Base-by-base conservation (phyloP, 331 rosid genomes). In the Acacia pycnantha region DNA sequence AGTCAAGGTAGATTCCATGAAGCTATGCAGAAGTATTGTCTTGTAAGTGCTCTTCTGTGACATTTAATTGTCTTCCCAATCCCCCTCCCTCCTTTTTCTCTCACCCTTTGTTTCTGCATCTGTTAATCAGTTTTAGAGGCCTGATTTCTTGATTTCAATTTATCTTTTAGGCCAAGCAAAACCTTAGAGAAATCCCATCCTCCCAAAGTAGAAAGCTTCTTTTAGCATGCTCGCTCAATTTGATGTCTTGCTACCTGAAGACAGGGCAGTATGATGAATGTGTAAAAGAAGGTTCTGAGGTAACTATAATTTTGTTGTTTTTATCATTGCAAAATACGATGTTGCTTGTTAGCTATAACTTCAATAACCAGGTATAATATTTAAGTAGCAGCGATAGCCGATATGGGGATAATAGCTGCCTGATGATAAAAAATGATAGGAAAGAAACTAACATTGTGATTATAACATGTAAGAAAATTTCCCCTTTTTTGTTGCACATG, bases 221-320 rank as follows among this genome's bases (percentile, higher is more conserved):
- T 84, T 72, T 87, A 91, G 99, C 97, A 8, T 91, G 98, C 89
- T 93, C 98, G 3, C 98, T 93, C 79, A 96, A 96, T 87, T 87
- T 88, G 92, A 96, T 93, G 98, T 91, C 98, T 72, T 96, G 99
- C 82, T 93, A 92, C 91, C 86, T 96, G 91, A 96, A 96, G 89
- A 93, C 94, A 81, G 82, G 51, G 78, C 92, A 92, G 86, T 93
- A 90, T 78, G 87, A 87, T 53, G 97, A 93, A 71, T 96, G 98
- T 82, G 61, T 93, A 82, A 83, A 82, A 56, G 97, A 96, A 88
- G 99, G 99, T 75, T 91, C 91, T 56, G 99, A 96, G 98, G 99
- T 96, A 95, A 77, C 64, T 62, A 27, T 75, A 59, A 50, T 79
- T 69, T 48, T 67, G 41, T 22, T 81, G 83, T 71, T 77, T 77